Percentiles rank a stretch among this genome's conserved stretches.
These are phyloP conservation scores for Paramecium pentaurelia DNA, from an alignment of 73 alveolate genomes.

Conservation along the genomic window DNA sequence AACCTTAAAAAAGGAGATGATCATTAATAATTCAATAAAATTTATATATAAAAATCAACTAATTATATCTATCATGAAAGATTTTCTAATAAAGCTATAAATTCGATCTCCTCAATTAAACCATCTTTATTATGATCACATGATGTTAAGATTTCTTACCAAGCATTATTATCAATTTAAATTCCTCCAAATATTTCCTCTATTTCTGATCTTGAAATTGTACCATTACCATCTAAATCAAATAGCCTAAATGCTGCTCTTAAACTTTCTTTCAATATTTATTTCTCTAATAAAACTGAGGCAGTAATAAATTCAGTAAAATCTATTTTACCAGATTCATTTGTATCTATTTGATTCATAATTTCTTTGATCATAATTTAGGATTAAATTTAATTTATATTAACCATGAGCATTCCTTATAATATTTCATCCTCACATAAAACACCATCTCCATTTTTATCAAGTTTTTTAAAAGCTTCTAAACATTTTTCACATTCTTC, in stretches of 20 bases:
- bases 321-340: slow-evolving; percentile 8
- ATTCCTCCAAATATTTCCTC: slow-evolving; percentile 4
- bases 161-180: not conserved
- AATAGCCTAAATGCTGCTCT: not conserved
- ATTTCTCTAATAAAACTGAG: not conserved
- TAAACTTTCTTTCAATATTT: not conserved
- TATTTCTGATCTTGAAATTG: not conserved
- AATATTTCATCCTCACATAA: not conserved
- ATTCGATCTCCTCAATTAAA: not conserved
- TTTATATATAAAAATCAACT: not conserved
- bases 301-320: not conserved
- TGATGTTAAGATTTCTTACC: not conserved
- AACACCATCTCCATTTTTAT: slow-evolving; percentile 2
- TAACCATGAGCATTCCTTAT: not conserved
- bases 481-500: too few relatives aligned
- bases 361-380: not conserved
- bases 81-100: not conserved
- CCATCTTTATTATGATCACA: slow-evolving; percentile 6
- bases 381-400: not conserved
- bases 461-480: not conserved
- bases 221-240: not conserved
- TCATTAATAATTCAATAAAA: not conserved
- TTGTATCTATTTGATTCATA: not conserved
- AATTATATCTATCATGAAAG: not conserved
- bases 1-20: slow-evolving; percentile 3